phyloP scores from a whole-genome alignment of 352 stramenopile genomes.

The Blastocystis sp. region DNA sequence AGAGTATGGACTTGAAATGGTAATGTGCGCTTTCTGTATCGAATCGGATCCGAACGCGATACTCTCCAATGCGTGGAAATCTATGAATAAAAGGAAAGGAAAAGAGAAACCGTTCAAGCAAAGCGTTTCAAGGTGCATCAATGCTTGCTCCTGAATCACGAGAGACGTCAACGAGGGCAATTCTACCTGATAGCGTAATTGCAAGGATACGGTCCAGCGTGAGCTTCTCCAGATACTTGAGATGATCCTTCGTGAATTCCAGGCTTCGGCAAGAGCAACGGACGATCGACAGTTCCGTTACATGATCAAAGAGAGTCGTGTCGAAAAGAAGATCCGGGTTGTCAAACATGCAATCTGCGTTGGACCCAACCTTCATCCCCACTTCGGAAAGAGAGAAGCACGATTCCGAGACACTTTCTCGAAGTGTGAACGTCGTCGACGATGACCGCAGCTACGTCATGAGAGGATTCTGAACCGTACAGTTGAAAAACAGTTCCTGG shows the following conservation, averaged over 20 bases:
- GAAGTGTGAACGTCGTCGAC: not conserved
- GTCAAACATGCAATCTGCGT: not conserved
- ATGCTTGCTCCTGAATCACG: not conserved
- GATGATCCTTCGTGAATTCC: not conserved
- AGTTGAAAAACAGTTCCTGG: not conserved
- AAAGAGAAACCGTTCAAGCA: not conserved
- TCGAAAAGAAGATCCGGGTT: not conserved
- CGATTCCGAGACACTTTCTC: no score
- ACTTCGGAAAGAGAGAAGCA: no score
- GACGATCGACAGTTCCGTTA: not conserved
- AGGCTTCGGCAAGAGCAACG: not conserved
- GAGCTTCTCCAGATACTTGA: not conserved
- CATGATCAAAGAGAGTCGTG: not conserved
- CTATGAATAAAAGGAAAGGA: not conserved
- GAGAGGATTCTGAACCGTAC: not conserved
- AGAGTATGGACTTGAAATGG: not conserved
- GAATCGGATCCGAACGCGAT: not conserved
- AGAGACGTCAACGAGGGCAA: not conserved
- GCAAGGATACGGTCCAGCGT: not conserved
- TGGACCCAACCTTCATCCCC: no score
- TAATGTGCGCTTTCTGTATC: not conserved
- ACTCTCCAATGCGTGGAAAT: not conserved
- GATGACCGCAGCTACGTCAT: not conserved
- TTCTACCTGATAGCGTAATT: not conserved
- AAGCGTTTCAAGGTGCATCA: not conserved